phyloP scores from a whole-genome alignment of 148 eudicot species.

The Limonium bicolor region DNA sequence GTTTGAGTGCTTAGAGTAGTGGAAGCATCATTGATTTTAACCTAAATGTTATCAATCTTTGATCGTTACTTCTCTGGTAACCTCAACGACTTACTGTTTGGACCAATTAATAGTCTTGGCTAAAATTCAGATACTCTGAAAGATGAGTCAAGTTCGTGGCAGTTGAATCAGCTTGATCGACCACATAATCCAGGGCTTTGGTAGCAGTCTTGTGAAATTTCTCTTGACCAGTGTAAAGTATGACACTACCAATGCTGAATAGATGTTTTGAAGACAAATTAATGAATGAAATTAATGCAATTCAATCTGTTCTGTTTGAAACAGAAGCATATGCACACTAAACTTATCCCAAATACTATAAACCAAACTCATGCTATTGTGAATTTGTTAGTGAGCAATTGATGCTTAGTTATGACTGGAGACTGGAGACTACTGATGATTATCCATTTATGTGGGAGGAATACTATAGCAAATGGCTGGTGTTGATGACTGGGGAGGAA shows the following conservation, averaged over 20 bases:
- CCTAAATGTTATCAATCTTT: too few relatives aligned
- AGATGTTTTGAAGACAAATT: neutral
- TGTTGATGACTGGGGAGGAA: too few relatives aligned
- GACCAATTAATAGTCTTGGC: too few relatives aligned
- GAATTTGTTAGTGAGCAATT: too few relatives aligned
- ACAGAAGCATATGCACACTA: slow-evolving; percentile 29
- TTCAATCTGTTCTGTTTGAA: slow-evolving; percentile 4
- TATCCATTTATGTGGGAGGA: too few relatives aligned
- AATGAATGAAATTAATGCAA: neutral
- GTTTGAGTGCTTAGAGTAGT: slow-evolving; percentile 35
- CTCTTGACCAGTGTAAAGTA: slow-evolving; percentile 78
- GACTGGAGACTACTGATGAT: too few relatives aligned
- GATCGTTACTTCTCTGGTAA: too few relatives aligned
- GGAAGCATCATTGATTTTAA: too few relatives aligned
- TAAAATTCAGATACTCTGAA: slow-evolving; percentile 45
- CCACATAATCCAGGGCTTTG: slow-evolving; percentile 42
- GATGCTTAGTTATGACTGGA: too few relatives aligned
- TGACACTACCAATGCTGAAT: slow-evolving; percentile 50
- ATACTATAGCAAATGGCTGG: too few relatives aligned
- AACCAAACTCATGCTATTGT: slow-evolving; percentile 35
- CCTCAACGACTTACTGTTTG: too few relatives aligned
- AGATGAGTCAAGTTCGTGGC: slow-evolving; percentile 41
- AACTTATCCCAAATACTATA: slow-evolving; percentile 33
- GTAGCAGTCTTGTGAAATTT: slow-evolving; percentile 51
- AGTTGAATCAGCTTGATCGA: slow-evolving; percentile 45